Evolutionary conservation across 2,329 filamentous ascomycete species (phyloP).

Genomic region (Trichophyton equinum): DNA sequence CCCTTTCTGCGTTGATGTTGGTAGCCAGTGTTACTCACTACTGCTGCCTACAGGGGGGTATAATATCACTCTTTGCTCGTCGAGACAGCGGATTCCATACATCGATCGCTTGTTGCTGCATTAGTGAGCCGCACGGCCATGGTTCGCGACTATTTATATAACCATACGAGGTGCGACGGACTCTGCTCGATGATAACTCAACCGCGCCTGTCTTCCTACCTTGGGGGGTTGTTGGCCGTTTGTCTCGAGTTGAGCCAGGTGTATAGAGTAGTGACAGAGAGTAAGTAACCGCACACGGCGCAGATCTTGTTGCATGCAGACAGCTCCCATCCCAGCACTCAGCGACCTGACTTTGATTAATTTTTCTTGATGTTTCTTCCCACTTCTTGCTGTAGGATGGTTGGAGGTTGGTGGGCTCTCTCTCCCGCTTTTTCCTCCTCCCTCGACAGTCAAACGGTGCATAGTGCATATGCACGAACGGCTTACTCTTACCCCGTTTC

Average conservation of each 20-base stretch:
- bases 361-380: background rate
- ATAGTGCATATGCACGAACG: slow-evolving; percentile 1
- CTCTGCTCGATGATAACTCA: background rate
- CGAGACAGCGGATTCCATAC: no score
- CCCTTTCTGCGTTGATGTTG: background rate
- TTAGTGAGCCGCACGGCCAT: background rate
- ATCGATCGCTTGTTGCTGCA: background rate
- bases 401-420: background rate
- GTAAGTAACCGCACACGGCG: no score
- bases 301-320: background rate
- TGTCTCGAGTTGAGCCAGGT: no score
- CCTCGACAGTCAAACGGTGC: background rate
- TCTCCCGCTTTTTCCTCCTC: no score
- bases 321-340: background rate
- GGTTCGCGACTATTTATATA: background rate
- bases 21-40: background rate
- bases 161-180: background rate
- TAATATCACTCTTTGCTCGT: no score
- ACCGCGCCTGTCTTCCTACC: background rate
- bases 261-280: no score
- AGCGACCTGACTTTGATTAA: background rate
- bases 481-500: background rate
- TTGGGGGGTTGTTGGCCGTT: no score
- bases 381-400: background rate
- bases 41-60: no score